These are phyloP conservation scores for Evernia prunastri DNA, from an alignment of 495 filamentous ascomycete genomes.

Conservation along the genomic window DNA sequence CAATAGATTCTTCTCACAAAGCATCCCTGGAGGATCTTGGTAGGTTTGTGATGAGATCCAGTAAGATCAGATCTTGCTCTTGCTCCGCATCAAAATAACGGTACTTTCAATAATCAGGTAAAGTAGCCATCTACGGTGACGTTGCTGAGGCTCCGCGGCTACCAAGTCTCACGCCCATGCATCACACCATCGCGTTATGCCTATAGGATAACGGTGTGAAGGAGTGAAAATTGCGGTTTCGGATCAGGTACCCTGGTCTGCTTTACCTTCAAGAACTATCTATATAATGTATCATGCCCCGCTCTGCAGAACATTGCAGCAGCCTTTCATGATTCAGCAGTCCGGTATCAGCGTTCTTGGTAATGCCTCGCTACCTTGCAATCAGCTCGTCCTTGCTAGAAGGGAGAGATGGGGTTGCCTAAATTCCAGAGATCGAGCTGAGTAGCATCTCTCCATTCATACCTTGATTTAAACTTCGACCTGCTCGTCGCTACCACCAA, in stretches of 20 bases:
- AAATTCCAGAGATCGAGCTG: background rate
- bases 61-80: no score
- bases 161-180: background rate
- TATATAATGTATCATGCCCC: background rate
- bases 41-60: no score
- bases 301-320: background rate
- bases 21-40: background rate
- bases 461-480: background rate
- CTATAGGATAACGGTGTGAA: background rate
- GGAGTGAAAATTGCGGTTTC: background rate
- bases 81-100: no score
- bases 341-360: background rate
- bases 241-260: background rate
- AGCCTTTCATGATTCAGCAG: background rate
- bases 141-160: background rate
- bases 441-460: background rate
- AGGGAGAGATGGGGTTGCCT: background rate
- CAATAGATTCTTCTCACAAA: background rate
- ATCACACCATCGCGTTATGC: no score
- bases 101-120: background rate
- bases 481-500: constrained; percentile 21
- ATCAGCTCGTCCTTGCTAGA: background rate
- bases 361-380: background rate
- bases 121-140: no score
- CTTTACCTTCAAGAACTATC: background rate